Evolutionary conservation across 495 filamentous ascomycete species (phyloP).

Genomic region (Aspergillus ellipticus): DNA sequence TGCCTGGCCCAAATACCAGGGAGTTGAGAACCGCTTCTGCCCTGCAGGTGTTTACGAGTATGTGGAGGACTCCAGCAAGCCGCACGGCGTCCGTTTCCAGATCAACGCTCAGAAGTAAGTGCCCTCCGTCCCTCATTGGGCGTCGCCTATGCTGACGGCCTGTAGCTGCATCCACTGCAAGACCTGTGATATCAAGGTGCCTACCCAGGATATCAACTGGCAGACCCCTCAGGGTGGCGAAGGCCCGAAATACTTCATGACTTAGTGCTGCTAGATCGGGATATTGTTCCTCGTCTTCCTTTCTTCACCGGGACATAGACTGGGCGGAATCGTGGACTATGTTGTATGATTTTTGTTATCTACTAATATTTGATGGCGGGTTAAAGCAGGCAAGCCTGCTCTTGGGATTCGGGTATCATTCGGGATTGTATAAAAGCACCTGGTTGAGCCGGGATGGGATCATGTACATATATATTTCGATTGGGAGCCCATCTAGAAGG

Average conservation of each 20-base stretch:
- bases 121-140: neutral
- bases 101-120: conserved; percentile 97
- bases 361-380: neutral
- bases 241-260: conserved; percentile 95
- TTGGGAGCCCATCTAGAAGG: neutral
- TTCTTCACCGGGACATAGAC: neutral
- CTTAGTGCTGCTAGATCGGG: conserved; percentile 36
- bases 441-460: neutral
- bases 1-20: conserved; percentile 85
- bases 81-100: conserved; percentile 86
- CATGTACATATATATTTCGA: neutral
- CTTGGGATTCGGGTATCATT: neutral
- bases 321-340: neutral
- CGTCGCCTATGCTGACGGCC: conserved; percentile 22
- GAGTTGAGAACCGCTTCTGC: conserved; percentile 96
- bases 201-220: conserved; percentile 96
- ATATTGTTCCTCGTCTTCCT: neutral
- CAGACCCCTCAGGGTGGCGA: conserved; percentile 92
- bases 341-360: neutral
- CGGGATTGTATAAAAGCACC: neutral
- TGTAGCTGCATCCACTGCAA: conserved; percentile 96
- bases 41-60: conserved; percentile 99
- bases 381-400: neutral
- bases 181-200: conserved; percentile 98
- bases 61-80: conserved; percentile 81